Base-by-base conservation (phyloP, 1,139 yeast species). In the Zygoascus sp. region DNA sequence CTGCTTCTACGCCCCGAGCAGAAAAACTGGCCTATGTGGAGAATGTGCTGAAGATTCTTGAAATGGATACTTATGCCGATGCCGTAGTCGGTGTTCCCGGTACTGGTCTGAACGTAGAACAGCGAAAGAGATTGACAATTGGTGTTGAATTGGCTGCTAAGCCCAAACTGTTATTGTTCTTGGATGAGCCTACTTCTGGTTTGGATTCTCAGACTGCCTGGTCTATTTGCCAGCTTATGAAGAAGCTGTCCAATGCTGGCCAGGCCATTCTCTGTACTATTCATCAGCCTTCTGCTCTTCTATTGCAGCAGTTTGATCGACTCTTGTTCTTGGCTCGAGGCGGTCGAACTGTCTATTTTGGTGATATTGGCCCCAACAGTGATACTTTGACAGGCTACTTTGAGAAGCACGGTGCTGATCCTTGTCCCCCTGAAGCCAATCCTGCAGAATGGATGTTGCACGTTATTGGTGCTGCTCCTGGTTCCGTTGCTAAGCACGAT, bases 121-220 rank as follows among this genome's bases (percentile, higher is more conserved):
- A 85, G 67, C 77, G 95, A 60, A 86, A 86, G 72, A 78, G 94
- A 63, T 73, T 86, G 57, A 83, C 95, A 16, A 81, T 84, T 62
- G 90, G 95, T 55, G 94, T 88, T 49, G 96, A 88, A 61, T 70
- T 88, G 50, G 94, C 88, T 40, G 95, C 96, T 21, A 87, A 84
- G 63, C 96, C 96, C 4, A 81, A 83, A 54, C 72, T 88, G 49
- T 70, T 88, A 52, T 70, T 88, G 48, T 88, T 88, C 67, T 74
- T 88, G 60, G 96, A 88, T 68, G 96, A 88, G 64, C 96, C 96
- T 8, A 88, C 96, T 19, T 87, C 96, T 5, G 96, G 96, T 61
- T 73, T 88, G 56, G 96, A 88, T 63, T 86, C 96, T 20, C 95
- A 87, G 67, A 83, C 95, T 48, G 95, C 96, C 7, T 85, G 95